Conservation (phyloP, 768 basidiomycete species). For the Tulasnella sp. region DNA sequence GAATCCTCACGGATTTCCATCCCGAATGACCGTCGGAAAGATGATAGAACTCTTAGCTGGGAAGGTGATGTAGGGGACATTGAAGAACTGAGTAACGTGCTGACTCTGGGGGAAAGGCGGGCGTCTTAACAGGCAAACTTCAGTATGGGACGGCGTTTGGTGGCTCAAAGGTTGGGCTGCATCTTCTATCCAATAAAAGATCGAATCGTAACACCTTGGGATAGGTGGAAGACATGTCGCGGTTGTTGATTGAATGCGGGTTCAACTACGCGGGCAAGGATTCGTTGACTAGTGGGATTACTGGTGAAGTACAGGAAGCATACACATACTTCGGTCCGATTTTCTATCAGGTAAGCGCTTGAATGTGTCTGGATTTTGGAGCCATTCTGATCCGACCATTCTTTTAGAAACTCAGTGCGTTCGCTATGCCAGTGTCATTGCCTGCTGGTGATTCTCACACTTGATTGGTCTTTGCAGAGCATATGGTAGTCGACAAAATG, state of each 20-base stretch:
- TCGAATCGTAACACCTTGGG: no score
- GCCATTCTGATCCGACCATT: neutral
- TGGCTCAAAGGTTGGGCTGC: slow-evolving; percentile 80
- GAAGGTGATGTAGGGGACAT: slow-evolving; percentile 60
- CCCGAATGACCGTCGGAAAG: slow-evolving; percentile 99
- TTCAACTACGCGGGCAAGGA: slow-evolving; percentile 99
- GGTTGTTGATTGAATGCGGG: slow-evolving; percentile 90
- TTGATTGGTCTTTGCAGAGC: slow-evolving; percentile 52
- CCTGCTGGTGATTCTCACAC: slow-evolving; percentile 27
- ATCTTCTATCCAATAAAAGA: no score
- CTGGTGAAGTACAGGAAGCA: slow-evolving; percentile 92
- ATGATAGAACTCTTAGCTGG: slow-evolving; percentile 98
- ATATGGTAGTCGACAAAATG: slow-evolving; percentile 99
- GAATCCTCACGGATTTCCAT: slow-evolving; percentile 99
- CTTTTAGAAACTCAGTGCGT: slow-evolving; percentile 87
- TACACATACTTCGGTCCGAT: slow-evolving; percentile 99
- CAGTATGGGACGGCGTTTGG: slow-evolving; percentile 97
- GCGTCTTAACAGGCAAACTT: slow-evolving; percentile 84
- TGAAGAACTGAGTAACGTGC: neutral
- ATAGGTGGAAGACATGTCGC: slow-evolving; percentile 84
- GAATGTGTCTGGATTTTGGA: slow-evolving; percentile 32
- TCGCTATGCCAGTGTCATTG: neutral
- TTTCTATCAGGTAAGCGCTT: slow-evolving; percentile 80
- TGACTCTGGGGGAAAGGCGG: slow-evolving; percentile 61
- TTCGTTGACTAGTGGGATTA: slow-evolving; percentile 97